These are phyloP conservation scores for Diaporthe australafricana DNA, from an alignment of 2,329 filamentous ascomycete genomes.

Conservation along the genomic window DNA sequence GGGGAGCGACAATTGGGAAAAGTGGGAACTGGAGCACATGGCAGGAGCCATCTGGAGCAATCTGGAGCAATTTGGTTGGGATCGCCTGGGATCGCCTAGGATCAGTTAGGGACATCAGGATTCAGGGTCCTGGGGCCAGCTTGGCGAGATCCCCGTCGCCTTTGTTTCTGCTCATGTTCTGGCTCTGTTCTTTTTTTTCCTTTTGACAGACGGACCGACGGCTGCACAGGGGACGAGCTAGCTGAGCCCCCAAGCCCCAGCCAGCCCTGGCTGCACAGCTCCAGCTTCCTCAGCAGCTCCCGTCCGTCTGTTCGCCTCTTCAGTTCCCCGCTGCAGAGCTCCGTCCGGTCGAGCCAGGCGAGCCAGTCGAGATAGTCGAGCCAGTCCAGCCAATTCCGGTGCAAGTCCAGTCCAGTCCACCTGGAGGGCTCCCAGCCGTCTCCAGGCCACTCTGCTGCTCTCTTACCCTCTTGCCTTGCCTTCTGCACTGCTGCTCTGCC, in stretches of 20 bases:
- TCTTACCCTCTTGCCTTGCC: no score
- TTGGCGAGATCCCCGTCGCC: background rate
- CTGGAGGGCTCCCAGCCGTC: background rate
- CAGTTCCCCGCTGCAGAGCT: background rate
- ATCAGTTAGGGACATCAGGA: constrained; percentile 9
- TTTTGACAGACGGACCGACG: background rate
- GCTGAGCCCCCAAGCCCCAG: background rate
- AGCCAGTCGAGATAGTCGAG: background rate
- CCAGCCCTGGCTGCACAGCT: background rate
- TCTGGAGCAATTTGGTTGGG: constrained; percentile 26
- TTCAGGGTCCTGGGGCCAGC: constrained; percentile 25
- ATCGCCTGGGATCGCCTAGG: constrained; percentile 16
- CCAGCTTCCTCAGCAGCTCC: background rate
- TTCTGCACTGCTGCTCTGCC: background rate
- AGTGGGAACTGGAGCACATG: constrained; percentile 24
- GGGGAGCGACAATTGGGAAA: constrained; percentile 22
- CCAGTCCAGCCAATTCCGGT: background rate
- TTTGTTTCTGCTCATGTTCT: background rate
- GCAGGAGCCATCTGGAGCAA: constrained; percentile 10
- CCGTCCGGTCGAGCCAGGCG: background rate
- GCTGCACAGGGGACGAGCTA: background rate
- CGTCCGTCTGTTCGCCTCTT: no score
- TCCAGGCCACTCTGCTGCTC: background rate
- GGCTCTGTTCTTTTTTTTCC: background rate
- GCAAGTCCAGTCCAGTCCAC: background rate